Conservation (phyloP, 257 asterid species). For the Lycium barbarum region DNA sequence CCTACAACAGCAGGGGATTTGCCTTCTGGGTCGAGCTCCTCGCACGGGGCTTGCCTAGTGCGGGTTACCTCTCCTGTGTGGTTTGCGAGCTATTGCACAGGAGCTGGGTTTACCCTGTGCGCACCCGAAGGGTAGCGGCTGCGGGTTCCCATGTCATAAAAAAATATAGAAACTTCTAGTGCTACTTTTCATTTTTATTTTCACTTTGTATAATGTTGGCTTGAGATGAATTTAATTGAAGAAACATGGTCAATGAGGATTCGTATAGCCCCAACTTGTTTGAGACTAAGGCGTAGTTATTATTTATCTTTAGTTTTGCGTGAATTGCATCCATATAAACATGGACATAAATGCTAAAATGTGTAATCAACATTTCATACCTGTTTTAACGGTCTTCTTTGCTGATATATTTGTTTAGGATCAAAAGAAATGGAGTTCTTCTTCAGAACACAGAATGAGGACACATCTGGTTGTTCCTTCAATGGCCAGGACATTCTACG, state of each 20-base stretch:
- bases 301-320: not conserved
- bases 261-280: constrained; percentile 18
- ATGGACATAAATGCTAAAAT: not conserved
- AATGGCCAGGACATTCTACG: constrained; percentile 55
- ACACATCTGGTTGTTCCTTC: constrained; percentile 56
- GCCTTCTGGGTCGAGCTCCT: too few species aligned
- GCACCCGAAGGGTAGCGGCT: too few species aligned
- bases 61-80: too few species aligned
- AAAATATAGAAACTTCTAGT: not conserved
- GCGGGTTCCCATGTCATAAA: too few species aligned
- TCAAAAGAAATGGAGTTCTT: constrained; percentile 55
- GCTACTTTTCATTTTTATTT: not conserved
- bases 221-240: not conserved
- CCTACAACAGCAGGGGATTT: too few species aligned
- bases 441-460: constrained; percentile 55
- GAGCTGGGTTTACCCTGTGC: too few species aligned
- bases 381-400: not conserved
- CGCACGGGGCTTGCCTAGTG: too few species aligned
- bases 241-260: constrained; percentile 2
- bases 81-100: too few species aligned
- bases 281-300: not conserved
- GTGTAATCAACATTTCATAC: not conserved
- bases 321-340: constrained; percentile 3
- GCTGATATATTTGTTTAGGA: constrained; percentile 12
- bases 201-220: not conserved